phyloP scores from a whole-genome alignment of 331 rosid genomes.

The Dryas integrifolia region DNA sequence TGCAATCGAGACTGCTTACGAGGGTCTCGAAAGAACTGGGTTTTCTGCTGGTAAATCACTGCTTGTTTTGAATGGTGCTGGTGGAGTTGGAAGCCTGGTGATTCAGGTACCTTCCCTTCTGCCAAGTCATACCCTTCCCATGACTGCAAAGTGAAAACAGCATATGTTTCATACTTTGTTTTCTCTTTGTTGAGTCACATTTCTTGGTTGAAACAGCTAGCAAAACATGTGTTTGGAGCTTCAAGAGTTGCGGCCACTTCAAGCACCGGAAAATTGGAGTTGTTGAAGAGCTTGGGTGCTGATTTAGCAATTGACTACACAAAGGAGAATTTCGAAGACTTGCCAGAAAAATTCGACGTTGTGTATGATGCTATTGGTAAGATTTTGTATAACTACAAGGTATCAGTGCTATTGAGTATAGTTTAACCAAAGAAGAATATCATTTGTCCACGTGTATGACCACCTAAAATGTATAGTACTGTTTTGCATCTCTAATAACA shows the following conservation, averaged over 20 bases:
- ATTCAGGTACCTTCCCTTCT: conserved; percentile 61
- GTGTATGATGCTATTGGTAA: conserved; percentile 92
- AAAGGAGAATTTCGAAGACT: conserved; percentile 77
- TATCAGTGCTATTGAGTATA: too few relatives aligned
- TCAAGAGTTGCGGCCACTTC: conserved; percentile 85
- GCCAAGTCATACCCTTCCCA: not conserved
- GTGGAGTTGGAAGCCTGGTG: conserved; percentile 93
- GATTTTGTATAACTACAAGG: conserved; percentile 4
- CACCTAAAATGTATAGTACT: not conserved
- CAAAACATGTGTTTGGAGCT: conserved; percentile 92
- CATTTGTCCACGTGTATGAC: not conserved
- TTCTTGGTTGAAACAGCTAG: conserved; percentile 50
- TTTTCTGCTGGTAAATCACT: conserved; percentile 85
- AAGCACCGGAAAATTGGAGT: conserved; percentile 71
- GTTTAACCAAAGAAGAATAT: too few relatives aligned
- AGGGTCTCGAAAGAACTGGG: conserved; percentile 81
- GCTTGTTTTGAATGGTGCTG: conserved; percentile 87
- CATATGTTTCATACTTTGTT: not conserved
- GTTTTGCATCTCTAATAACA: not conserved
- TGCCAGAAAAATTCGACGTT: conserved; percentile 80
- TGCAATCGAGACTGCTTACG: conserved; percentile 86
- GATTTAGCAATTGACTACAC: conserved; percentile 92
- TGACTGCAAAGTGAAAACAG: not conserved
- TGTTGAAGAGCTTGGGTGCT: conserved; percentile 79
- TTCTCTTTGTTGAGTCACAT: not conserved